A percentile compares a stretch with the other conserved stretches of the same genome.
Conservation (phyloP, 2,329 filamentous ascomycete species). For the Simplicillium sp. region DNA sequence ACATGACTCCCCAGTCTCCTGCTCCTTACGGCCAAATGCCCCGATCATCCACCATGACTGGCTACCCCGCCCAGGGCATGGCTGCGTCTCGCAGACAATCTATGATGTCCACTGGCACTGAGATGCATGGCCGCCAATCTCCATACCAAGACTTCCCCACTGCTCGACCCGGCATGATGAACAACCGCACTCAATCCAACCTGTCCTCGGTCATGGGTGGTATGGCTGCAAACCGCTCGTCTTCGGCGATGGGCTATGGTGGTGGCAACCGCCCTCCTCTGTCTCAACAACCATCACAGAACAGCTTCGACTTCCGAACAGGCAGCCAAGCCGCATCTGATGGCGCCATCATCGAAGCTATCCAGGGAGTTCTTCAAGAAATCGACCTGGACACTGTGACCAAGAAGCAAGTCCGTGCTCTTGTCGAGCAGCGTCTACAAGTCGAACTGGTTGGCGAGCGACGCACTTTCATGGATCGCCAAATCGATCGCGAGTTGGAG, state of each 20-base stretch:
- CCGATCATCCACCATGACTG: conserved; percentile 33
- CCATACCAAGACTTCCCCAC: conserved; percentile 47
- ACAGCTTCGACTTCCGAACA: conserved; percentile 53
- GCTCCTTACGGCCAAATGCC: conserved; percentile 46
- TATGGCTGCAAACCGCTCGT: conserved; percentile 30
- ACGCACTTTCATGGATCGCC: conserved; percentile 78
- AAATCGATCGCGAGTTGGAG: conserved; percentile 88
- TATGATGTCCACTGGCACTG: conserved; percentile 51
- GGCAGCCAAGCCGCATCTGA: conserved; percentile 64
- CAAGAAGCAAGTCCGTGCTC: conserved; percentile 88
- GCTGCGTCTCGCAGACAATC: conserved; percentile 56
- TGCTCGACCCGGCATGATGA: conserved; percentile 53
- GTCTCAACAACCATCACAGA: conserved; percentile 33
- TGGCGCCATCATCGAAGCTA: conserved; percentile 69
- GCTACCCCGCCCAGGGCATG: conserved; percentile 34
- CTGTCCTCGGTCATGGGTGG: conserved; percentile 33
- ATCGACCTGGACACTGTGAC: conserved; percentile 95
- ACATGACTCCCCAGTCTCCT: conserved; percentile 77
- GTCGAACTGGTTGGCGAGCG: conserved; percentile 81
- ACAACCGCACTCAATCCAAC: conserved; percentile 38
- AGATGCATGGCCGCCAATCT: conserved; percentile 37
- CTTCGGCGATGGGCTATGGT: conserved; percentile 35
- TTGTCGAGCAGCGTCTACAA: conserved; percentile 89
- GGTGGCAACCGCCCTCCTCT: conserved; percentile 38
- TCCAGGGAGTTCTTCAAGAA: conserved; percentile 72